A percentile compares a stretch with the other conserved stretches of the same genome.
phyloP scores from a whole-genome alignment of 75 land plant species.

The Cryptomeria japonica region DNA sequence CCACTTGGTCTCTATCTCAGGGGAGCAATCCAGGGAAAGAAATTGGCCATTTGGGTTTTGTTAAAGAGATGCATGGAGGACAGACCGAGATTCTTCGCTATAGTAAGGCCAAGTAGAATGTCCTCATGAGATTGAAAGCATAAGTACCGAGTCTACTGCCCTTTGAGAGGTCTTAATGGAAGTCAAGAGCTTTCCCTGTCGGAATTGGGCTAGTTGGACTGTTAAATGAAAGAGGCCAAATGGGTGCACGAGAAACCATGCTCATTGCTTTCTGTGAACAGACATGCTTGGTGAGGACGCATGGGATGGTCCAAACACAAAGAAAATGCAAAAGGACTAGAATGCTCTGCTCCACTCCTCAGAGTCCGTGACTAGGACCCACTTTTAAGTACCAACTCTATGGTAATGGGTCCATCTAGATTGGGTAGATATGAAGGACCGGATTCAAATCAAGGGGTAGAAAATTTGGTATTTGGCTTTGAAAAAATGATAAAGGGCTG shows the following conservation, averaged over 20 bases:
- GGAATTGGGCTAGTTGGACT: background rate
- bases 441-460: background rate
- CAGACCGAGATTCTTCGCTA: background rate
- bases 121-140: background rate
- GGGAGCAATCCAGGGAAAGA: background rate
- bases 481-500: background rate
- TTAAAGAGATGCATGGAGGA: background rate
- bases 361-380: constrained; percentile 7
- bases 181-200: constrained; percentile 2
- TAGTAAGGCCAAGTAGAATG: constrained; percentile 1
- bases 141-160: too few species aligned
- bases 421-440: background rate
- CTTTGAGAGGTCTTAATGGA: background rate
- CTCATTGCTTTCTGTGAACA: background rate
- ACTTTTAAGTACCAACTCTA: constrained; percentile 5
- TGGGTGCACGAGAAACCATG: constrained; percentile 1
- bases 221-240: background rate
- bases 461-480: background rate
- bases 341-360: background rate
- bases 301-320: background rate
- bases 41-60: constrained; percentile 5
- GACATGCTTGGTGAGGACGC: background rate
- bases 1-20: background rate
- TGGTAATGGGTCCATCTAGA: background rate
- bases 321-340: background rate